Conservation (phyloP, 176 grass and related monocot genomes). For the Oryza rufipogon region DNA sequence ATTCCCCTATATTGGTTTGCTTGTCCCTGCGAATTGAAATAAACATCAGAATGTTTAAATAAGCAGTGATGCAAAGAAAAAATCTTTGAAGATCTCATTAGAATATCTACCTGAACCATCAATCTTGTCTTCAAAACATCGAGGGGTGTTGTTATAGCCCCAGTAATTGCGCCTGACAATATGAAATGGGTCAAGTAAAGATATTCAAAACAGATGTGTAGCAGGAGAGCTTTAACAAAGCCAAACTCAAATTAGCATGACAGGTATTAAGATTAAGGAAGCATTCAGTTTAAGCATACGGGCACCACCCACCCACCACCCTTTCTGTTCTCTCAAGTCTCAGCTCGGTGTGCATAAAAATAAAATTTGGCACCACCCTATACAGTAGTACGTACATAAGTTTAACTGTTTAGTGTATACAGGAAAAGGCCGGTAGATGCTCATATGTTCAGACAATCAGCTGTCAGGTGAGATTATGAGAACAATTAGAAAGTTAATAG, state of each 20-base stretch:
- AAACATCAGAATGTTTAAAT: not conserved
- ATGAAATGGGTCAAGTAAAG: not conserved
- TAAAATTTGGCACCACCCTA: not conserved
- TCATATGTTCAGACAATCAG: not conserved
- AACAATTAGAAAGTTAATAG: not conserved
- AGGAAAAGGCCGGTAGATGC: not conserved
- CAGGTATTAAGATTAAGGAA: not conserved
- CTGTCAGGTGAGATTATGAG: not conserved
- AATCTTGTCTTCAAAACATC: slow-evolving; percentile 93
- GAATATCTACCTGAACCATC: slow-evolving; percentile 81
- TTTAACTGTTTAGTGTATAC: not conserved
- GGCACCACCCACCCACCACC: not conserved
- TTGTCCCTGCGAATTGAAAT: slow-evolving; percentile 44
- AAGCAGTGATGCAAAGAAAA: not conserved
- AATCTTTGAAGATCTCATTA: slow-evolving; percentile 3
- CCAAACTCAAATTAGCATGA: not conserved
- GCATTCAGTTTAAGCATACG: not conserved
- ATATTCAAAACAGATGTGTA: not conserved
- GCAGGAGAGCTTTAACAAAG: not conserved
- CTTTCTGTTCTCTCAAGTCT: not conserved
- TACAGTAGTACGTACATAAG: not conserved
- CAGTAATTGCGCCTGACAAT: slow-evolving; percentile 71
- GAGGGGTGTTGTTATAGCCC: slow-evolving; percentile 78
- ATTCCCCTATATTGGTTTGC: slow-evolving; percentile 65
- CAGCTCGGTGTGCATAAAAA: not conserved